Evolutionary conservation across 305 asterid genomes (phyloP).

Genomic region (Rubia peregrina): DNA sequence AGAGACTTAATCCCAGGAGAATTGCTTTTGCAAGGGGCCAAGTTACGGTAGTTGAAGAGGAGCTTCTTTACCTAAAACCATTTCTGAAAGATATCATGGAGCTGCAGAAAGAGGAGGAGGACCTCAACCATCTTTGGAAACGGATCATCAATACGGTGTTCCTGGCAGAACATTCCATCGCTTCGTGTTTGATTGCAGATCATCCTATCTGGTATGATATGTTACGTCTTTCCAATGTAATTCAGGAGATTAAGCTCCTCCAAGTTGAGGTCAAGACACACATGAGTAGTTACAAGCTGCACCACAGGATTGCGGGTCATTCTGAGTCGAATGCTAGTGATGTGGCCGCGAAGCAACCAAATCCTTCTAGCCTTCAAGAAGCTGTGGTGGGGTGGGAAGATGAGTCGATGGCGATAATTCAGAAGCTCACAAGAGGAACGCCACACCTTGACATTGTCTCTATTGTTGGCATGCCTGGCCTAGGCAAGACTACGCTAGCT

Average conservation of each 20-base stretch:
- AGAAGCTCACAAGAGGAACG: slow-evolving; percentile 1
- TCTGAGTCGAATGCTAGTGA: background rate
- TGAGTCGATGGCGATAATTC: slow-evolving; percentile 1
- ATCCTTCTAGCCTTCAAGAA: background rate
- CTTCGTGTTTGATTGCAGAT: background rate
- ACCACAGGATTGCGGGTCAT: background rate
- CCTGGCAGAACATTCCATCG: slow-evolving; percentile 3
- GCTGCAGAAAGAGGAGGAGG: background rate
- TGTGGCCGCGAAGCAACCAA: background rate
- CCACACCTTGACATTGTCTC: background rate
- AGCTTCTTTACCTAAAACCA: background rate
- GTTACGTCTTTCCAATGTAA: background rate
- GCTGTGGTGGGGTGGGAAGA: background rate
- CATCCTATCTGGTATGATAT: background rate
- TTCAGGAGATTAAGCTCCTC: background rate
- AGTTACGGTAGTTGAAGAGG: background rate
- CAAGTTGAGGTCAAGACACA: background rate
- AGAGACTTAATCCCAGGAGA: background rate
- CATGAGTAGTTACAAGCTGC: background rate
- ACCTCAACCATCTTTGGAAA: background rate
- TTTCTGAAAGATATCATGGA: background rate
- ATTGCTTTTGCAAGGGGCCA: background rate
- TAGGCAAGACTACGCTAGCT: slow-evolving; percentile 25
- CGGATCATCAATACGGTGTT: slow-evolving; percentile 1
- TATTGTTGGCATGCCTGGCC: slow-evolving; percentile 27